Base-by-base conservation (phyloP, 2,329 filamentous ascomycete species). In the Fusarium clavum region DNA sequence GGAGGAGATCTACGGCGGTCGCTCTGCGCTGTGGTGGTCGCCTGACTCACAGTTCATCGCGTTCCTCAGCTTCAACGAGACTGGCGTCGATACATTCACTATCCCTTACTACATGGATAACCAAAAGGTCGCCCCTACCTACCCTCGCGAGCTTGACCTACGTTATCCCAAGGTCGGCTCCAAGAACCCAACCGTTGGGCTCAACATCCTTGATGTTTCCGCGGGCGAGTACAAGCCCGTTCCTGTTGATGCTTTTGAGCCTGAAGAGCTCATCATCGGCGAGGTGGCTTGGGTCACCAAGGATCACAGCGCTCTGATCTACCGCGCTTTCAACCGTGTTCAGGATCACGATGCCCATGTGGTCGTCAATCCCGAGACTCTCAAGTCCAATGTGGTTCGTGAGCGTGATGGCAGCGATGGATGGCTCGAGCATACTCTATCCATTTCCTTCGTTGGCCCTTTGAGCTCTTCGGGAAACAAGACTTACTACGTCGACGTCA, bases 11-110 rank as follows among this genome's bases (percentile, higher is more conserved):
- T 92, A 97, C 67, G 80, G 84, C 7, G 89, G 87, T 3, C 92
- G 93, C 70, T 93, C 88, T 64, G 93, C 92, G 3, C 93, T 94
- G 1, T 98, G 95, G 95, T 98, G 94, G 92, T 94, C 93, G 18
- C 88, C 91, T 25, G 94, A 96, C 78, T 94, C 94, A 41, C 90
- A 93, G 74, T 97, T 92, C 76, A 80, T 98, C 60, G 94, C 95
- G 6, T 98, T 97, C 78, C 82, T 98, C 66, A 90, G 94, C 49
- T 98, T 96, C 9, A 94, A 98, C 77, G 89, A 92, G 81, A 91
- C 89, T 1, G 90, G 89, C 2, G 90, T 92, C 9, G 85, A 83
- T 5, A 91, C 89, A 2, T 92, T 88, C 77, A 88, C 85, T 0
- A 84, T 92, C 13, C 88, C 88, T 0, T 92, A 91, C 77, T 92